phyloP scores from a whole-genome alignment of 2,329 filamentous ascomycete species.

The Cladosporium phlei region DNA sequence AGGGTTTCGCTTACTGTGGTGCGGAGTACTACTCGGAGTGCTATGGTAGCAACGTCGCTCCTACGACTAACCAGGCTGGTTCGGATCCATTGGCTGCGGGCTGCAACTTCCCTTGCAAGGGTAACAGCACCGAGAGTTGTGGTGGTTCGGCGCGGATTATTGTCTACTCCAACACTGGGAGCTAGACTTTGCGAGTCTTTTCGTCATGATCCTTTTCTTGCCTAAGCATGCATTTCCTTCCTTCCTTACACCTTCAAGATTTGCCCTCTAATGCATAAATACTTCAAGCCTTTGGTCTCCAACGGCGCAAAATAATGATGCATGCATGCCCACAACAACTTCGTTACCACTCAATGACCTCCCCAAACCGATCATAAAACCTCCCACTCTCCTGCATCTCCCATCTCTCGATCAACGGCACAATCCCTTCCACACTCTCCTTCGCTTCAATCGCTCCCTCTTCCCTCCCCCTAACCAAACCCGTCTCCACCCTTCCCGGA shows the following conservation, averaged over 20 bases:
- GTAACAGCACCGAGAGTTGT: slow-evolving; percentile 30
- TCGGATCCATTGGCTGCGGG: slow-evolving; percentile 22
- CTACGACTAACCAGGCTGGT: slow-evolving; percentile 14
- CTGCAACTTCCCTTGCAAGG: slow-evolving; percentile 27
- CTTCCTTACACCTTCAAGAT: background rate
- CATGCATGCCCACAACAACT: too few species aligned
- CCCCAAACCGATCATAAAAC: slow-evolving; percentile 43
- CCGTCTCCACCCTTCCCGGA: slow-evolving; percentile 44
- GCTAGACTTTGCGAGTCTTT: background rate
- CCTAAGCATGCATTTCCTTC: background rate
- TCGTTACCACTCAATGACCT: slow-evolving; percentile 41
- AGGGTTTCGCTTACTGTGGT: slow-evolving; percentile 24
- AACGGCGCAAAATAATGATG: too few species aligned
- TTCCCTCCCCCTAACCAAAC: slow-evolving; percentile 41
- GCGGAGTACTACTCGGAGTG: slow-evolving; percentile 28
- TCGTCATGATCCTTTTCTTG: background rate
- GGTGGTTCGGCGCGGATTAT: slow-evolving; percentile 24
- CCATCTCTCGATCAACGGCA: slow-evolving; percentile 35
- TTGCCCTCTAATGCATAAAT: too few species aligned
- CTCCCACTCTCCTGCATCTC: slow-evolving; percentile 32
- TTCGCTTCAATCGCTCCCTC: slow-evolving; percentile 40
- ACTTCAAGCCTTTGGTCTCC: too few species aligned
- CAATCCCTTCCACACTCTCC: slow-evolving; percentile 38
- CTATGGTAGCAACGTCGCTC: slow-evolving; percentile 20
- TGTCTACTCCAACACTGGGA: slow-evolving; percentile 18